Base-by-base conservation (phyloP, 2,329 filamentous ascomycete species). In the Septoria linicola region DNA sequence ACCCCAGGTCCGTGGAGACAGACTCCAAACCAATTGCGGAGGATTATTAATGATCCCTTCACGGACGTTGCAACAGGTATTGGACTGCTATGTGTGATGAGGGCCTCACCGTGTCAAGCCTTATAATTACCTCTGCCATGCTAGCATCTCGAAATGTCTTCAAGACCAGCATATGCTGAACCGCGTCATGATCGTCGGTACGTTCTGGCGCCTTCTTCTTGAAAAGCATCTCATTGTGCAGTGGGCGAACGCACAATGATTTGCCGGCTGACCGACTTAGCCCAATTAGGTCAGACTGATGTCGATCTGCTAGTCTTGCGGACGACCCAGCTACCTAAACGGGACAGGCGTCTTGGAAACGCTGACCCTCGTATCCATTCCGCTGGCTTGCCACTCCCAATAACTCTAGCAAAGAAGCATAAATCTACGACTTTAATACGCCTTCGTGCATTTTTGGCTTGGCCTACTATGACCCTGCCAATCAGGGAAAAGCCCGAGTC, bases 371-470 rank as follows among this genome's bases (percentile, higher is more conserved):
- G 23, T 32, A n/a, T 19, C 25, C 25, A 11, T 14, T 40, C 16
- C 25, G 17, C 21, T 48, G 44, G 44, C 44, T 48, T 23, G 36
- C 44, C 44, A 48, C 43, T 46, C 25, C 20, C 34, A 19, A 25
- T 44, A 51, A 51, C 34, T 43, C 41, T 51, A 51, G 40, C 34
- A 39, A 51, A 40, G 40, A 51, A 51, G 48, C 48, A 37, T 51
- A 40, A 51, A 11, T 40, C n/a, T 25, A 44, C 43, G 30, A 14
- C 14, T 25, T 25, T 35, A 25, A 8, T n/a, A 10, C 21, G 14
- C 43, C 32, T 25, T 39, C 2, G 7, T 2, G n/a, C 25, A 20
- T 27, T 21, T 17, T 37, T 43, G 48, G 48, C 32, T 16, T 32
- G 23, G 6, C n/a, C 27, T 16, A 6, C 31, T 39, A 21, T 19